Conservation (phyloP, 441 rosid genomes). For the Eruca vesicaria region DNA sequence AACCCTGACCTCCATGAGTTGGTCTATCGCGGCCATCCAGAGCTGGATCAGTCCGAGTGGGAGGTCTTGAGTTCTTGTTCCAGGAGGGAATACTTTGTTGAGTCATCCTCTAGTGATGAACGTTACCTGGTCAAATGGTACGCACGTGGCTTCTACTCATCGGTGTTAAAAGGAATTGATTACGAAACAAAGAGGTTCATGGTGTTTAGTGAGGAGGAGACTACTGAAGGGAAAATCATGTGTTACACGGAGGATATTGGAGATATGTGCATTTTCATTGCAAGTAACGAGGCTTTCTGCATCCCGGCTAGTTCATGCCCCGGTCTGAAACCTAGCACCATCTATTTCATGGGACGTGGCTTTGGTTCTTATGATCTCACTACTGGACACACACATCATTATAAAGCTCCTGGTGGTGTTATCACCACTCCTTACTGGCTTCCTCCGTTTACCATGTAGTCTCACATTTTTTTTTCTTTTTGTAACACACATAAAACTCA, state of each 20-base stretch:
- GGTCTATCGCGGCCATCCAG: neutral
- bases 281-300: slow-evolving; percentile 9
- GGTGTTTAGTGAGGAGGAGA: slow-evolving; percentile 20
- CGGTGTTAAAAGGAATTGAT: neutral
- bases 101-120: neutral
- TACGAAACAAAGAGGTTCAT: neutral
- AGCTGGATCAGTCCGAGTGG: neutral
- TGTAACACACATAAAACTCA: too few relatives aligned
- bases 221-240: neutral
- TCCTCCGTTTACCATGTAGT: neutral
- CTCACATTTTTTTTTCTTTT: too few relatives aligned
- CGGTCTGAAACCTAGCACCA: slow-evolving; percentile 1
- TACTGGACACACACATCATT: neutral
- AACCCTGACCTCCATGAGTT: neutral
- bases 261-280: slow-evolving; percentile 16
- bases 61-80: neutral
- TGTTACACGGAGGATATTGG: slow-evolving; percentile 19
- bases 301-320: slow-evolving; percentile 12
- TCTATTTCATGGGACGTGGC: neutral
- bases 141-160: neutral
- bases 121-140: slow-evolving; percentile 1
- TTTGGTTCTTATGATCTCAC: neutral
- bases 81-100: neutral
- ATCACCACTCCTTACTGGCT: slow-evolving; percentile 1
- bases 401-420: neutral